Evolutionary conservation across 2,329 filamentous ascomycete genomes (phyloP).

Genomic region (Paraphoma chrysanthemicola): DNA sequence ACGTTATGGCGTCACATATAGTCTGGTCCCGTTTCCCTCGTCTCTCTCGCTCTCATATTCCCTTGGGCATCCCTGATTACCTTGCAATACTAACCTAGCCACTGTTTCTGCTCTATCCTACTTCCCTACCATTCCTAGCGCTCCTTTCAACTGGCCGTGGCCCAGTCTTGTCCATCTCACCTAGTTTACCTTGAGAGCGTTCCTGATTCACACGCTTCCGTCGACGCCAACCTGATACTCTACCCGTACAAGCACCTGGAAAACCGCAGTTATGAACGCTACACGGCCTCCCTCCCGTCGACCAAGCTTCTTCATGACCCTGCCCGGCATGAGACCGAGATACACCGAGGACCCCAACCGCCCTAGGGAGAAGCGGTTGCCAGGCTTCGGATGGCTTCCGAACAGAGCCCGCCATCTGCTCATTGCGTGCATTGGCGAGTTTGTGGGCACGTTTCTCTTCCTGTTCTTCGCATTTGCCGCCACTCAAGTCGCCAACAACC

Average conservation of each 20-base stretch:
- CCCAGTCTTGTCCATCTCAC: neutral
- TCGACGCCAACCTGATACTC: constrained; percentile 13
- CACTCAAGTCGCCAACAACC: constrained; percentile 48
- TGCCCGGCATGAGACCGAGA: constrained; percentile 48
- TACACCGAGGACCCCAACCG: constrained; percentile 41
- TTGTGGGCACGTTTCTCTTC: constrained; percentile 50
- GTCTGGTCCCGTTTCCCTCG: neutral
- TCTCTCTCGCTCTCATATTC: neutral
- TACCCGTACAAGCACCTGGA: constrained; percentile 18
- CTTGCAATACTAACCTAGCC: neutral
- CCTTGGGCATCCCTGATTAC: neutral
- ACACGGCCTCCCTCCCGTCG: constrained; percentile 28
- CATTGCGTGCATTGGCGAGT: constrained; percentile 54
- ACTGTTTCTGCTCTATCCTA: neutral
- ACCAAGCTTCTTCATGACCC: constrained; percentile 43
- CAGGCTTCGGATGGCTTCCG: constrained; percentile 52
- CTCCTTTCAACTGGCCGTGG: neutral
- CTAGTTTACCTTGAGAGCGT: constrained; percentile 20
- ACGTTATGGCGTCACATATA: neutral
- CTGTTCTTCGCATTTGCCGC: constrained; percentile 50
- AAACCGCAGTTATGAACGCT: constrained; percentile 47
- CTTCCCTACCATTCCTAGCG: constrained; percentile 1
- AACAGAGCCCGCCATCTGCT: constrained; percentile 52
- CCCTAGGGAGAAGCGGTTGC: constrained; percentile 47
- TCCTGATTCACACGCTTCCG: constrained; percentile 34